Evolutionary conservation across 805 yeast species (phyloP).

Genomic region (Cyberlindnera misumaiensis): DNA sequence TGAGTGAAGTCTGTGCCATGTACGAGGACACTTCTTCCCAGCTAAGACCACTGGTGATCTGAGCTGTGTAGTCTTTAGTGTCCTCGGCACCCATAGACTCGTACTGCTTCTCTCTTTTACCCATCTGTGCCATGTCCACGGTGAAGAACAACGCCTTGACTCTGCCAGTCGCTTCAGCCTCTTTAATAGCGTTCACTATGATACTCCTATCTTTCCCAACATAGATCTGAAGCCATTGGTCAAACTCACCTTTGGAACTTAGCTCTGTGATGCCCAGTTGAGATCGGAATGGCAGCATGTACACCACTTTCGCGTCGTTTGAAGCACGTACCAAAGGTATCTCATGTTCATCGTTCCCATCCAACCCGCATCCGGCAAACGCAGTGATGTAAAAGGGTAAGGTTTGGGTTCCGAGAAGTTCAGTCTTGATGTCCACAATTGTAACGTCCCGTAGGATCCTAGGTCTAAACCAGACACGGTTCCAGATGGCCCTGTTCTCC

Average conservation of each 20-base stretch:
- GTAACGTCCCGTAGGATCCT: constrained; percentile 31
- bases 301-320: constrained; percentile 34
- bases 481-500: constrained; percentile 37
- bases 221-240: constrained; percentile 45
- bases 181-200: constrained; percentile 25
- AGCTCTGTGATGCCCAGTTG: constrained; percentile 37
- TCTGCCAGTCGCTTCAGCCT: constrained; percentile 32
- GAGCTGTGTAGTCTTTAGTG: not conserved
- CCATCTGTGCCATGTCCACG: constrained; percentile 49
- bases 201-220: constrained; percentile 32
- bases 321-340: constrained; percentile 34
- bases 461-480: constrained; percentile 39
- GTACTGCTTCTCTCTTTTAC: constrained; percentile 36
- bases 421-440: constrained; percentile 35
- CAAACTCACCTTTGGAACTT: constrained; percentile 28
- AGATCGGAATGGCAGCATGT: constrained; percentile 41
- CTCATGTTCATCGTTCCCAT: constrained; percentile 37
- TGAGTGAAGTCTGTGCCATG: constrained; percentile 31
- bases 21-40: constrained; percentile 28
- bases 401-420: constrained; percentile 39
- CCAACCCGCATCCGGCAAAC: constrained; percentile 38
- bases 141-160: constrained; percentile 46
- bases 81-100: not conserved
- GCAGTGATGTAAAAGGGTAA: constrained; percentile 45
- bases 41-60: constrained; percentile 16